phyloP scores from a whole-genome alignment of 371 early-diverging fungal genomes.

The Mortierella sp. region DNA sequence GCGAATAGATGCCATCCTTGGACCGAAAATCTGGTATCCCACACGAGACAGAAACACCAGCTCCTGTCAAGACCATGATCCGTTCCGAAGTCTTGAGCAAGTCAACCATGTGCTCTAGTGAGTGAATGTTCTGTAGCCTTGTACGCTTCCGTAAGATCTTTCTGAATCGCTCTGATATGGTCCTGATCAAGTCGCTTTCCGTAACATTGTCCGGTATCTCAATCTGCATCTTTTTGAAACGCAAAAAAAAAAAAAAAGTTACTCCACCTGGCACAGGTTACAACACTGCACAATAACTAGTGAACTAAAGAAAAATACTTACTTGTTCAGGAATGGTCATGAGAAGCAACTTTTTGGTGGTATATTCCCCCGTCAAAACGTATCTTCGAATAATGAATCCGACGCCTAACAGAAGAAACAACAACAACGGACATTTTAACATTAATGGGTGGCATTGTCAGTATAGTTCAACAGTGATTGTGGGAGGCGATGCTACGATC shows the following conservation, averaged over 20 bases:
- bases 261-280: no score
- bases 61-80: constrained; percentile 94
- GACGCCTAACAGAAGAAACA: constrained; percentile 36
- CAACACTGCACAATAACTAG: no score
- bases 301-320: neutral
- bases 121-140: constrained; percentile 67
- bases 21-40: constrained; percentile 99
- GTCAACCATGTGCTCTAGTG: constrained; percentile 78
- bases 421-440: neutral
- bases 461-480: neutral
- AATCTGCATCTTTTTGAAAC: constrained; percentile 8
- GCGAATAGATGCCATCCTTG: constrained; percentile 91
- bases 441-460: neutral
- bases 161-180: constrained; percentile 64
- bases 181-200: constrained; percentile 60
- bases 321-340: constrained; percentile 25
- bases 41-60: constrained; percentile 93
- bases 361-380: constrained; percentile 6
- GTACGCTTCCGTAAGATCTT: constrained; percentile 68
- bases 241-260: neutral
- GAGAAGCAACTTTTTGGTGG: constrained; percentile 38
- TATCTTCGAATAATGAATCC: constrained; percentile 33
- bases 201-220: constrained; percentile 30
- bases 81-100: constrained; percentile 72
- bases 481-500: neutral